Base-by-base conservation (phyloP, 2,329 filamentous ascomycete species). In the Emmonsiellopsis sp. region DNA sequence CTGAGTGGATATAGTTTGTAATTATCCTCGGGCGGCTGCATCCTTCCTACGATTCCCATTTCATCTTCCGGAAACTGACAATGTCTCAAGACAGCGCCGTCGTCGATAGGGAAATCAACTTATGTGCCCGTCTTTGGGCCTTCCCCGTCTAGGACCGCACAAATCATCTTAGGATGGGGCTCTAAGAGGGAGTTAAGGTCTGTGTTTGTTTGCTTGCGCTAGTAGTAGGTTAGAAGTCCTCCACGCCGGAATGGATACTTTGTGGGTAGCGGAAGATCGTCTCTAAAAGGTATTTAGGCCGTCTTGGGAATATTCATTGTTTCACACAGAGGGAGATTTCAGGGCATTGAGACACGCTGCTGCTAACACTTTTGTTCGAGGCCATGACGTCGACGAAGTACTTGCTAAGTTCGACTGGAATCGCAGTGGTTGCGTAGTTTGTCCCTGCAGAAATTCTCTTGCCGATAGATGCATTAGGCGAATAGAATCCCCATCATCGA, bases 401-500 rank as follows among this genome's bases (percentile, higher is more conserved):
- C 16, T 52, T 52, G 6, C 38, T 45, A 8, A 52, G 42, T 13
- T 16, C 34, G 26, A 20, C 11, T 15, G 50, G 41, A 26, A 52
- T 44, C 16, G 40, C 11, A 9, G n/a, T n/a, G 15, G 50, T 8
- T 52, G 50, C 5, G 31, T 26, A 35, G 37, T 52, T 35, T 52
- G 30, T 35, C 38, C 38, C 30, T 52, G 50, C n/a, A 53, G 45
- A 15, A 53, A 53, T 10, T 53, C 32, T 16, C 51, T 47, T 48
- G 51, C 51, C 5, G 51, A 48, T 44, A 53, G 20, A 44, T 53
- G 51, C 31, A 53, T 53, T 37, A 53, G 32, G 44, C 51, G 43
- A 49, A 53, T 54, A 42, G 40, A 51, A 51, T 54, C 52, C 31
- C 52, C 52, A 45, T 54, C 48, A n/a, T 50, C 38, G 6, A 54